Evolutionary conservation across 495 filamentous ascomycete species (phyloP).

Genomic region (Neurospora terricola): DNA sequence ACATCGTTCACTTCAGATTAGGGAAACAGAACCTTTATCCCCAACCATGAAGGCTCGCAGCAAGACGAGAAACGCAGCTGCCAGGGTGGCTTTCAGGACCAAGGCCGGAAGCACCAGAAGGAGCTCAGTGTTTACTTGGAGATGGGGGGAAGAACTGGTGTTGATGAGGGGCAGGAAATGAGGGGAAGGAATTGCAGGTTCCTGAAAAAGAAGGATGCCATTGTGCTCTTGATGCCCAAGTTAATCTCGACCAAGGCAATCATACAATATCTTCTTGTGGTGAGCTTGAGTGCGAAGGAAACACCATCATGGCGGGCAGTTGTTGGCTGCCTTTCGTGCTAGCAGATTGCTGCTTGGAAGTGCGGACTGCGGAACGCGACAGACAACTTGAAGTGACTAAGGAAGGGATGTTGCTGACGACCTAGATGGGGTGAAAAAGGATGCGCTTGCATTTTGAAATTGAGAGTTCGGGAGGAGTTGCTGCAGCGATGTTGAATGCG

Average conservation of each 20-base stretch:
- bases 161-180: neutral
- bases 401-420: neutral
- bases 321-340: neutral
- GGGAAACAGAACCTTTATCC: neutral
- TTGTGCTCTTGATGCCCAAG: too few species aligned
- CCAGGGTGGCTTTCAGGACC: neutral
- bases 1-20: neutral
- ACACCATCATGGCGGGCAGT: neutral
- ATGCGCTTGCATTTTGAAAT: neutral
- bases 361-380: neutral
- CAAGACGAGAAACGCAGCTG: neutral
- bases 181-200: too few species aligned
- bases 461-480: neutral
- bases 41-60: neutral
- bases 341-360: neutral
- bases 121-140: neutral
- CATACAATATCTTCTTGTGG: neutral
- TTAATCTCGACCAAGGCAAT: neutral
- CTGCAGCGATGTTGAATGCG: neutral
- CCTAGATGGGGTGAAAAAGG: neutral
- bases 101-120: neutral
- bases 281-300: neutral
- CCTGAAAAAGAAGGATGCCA: too few species aligned
- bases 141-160: neutral
- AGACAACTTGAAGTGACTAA: neutral